Evolutionary conservation across 495 filamentous ascomycete genomes (phyloP), one percentile per base, ranked within the genome.

Genomic region (Pseudoneurospora amorphoporcata): DNA sequence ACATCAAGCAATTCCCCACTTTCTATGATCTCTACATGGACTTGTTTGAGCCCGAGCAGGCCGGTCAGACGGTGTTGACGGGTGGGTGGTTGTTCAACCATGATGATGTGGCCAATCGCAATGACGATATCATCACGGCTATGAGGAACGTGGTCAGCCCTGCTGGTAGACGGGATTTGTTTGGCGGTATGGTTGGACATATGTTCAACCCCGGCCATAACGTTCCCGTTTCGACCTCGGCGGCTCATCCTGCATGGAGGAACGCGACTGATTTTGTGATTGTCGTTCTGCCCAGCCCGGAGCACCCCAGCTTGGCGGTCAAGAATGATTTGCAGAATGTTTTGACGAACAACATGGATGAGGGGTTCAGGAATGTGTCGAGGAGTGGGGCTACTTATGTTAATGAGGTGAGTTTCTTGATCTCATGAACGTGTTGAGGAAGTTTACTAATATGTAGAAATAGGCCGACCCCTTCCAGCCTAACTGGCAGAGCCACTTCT

Each of bases 191-290:
- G 65, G 70, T 79, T 53, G 82, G 84, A 0, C 84, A 85, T 73
- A 39, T 84, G 72, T 77, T 86, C 42, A 80, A 83, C 71, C 84
- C 84, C 0, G 83, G 84, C 10, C 69, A 79, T 69, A 78, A 75
- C 39, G 71, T 70, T 3, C 79, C 79, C 0, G 72, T 74, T 12
- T 69, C 74, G 69, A 76, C 76, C 39, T 85, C 79, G 75, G 81
- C 88, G 0, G 84, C 86, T 7, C 86, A 88, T 75, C 88, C 88
- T 0, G 85, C 86, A 6, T 90, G 85, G 84, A 69, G 80, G 4
- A 76, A 78, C 69, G 73, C 77, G 2, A 79, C 77, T 16, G 68
- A 79, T 42, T 78, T 78, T 37, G 35, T 76, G 61, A 76, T 81
- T 41, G 70, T 72, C 7, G 69, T 68, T 23, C 7, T 77, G 2